phyloP scores from a whole-genome alignment of 371 early-diverging fungal species.

The Rhizopus delemar region DNA sequence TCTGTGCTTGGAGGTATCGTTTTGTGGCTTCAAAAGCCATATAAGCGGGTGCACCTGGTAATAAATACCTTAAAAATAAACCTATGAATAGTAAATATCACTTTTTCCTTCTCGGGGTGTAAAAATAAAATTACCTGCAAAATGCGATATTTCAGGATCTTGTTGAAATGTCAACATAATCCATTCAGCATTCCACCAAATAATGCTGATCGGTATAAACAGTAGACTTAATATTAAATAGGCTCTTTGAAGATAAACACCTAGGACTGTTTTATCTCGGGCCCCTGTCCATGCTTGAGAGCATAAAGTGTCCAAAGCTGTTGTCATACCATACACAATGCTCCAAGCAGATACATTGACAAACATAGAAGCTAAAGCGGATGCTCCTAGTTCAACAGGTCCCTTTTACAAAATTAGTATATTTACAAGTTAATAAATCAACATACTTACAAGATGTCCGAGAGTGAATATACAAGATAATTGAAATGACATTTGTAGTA shows the following conservation, averaged over 20 bases:
- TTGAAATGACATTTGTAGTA: slow-evolving; percentile 66
- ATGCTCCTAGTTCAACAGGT: slow-evolving; percentile 75
- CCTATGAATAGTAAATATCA: slow-evolving; percentile 33
- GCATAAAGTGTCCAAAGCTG: slow-evolving; percentile 88
- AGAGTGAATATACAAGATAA: slow-evolving; percentile 63
- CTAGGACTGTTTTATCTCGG: slow-evolving; percentile 68
- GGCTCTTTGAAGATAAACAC: slow-evolving; percentile 82
- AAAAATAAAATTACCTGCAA: slow-evolving; percentile 32
- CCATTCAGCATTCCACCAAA: slow-evolving; percentile 73
- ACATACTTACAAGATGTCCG: slow-evolving; percentile 60
- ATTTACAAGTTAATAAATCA: slow-evolving; percentile 1
- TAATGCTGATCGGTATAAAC: slow-evolving; percentile 67
- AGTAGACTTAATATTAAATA: slow-evolving; percentile 70
- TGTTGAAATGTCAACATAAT: slow-evolving; percentile 54
- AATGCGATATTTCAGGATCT: slow-evolving; percentile 42
- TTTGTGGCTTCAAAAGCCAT: slow-evolving; percentile 79
- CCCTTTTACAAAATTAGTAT: slow-evolving; percentile 30
- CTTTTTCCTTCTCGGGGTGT: no score
- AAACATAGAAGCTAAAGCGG: slow-evolving; percentile 78
- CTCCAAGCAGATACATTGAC: slow-evolving; percentile 85
- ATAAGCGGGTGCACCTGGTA: slow-evolving; percentile 75
- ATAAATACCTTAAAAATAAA: slow-evolving; percentile 63
- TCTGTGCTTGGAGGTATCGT: slow-evolving; percentile 83
- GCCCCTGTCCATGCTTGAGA: slow-evolving; percentile 83
- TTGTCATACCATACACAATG: slow-evolving; percentile 74